These are phyloP conservation scores for Eucalyptus tenuipes DNA, from an alignment of 345 rosid genomes.

Conservation along the genomic window DNA sequence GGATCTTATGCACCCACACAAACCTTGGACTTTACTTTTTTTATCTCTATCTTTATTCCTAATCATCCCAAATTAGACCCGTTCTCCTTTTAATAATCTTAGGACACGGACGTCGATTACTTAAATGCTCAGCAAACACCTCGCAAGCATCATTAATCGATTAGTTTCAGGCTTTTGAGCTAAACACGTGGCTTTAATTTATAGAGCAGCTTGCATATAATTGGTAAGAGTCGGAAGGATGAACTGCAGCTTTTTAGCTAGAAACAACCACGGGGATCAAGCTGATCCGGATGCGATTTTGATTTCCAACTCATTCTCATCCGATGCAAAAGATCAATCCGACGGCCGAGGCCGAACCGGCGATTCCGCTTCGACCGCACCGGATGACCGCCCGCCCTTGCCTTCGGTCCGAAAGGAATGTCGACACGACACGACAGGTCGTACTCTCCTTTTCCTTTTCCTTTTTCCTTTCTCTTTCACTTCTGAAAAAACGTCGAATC, in stretches of 20 bases:
- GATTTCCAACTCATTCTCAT: not conserved
- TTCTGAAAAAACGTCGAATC: not conserved
- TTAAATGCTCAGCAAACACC: not conserved
- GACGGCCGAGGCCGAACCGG: not conserved
- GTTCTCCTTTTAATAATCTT: not conserved
- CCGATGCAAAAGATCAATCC: not conserved
- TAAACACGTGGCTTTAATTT: not conserved
- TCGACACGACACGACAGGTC: not conserved
- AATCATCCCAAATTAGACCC: not conserved
- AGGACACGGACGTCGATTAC: rapidly evolving
- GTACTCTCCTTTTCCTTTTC: not conserved
- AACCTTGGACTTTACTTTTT: not conserved
- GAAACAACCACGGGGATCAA: not conserved
- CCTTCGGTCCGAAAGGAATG: not conserved
- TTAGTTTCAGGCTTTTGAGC: not conserved
- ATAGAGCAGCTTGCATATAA: not conserved
- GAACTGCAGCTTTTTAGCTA: not conserved
- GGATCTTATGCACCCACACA: not conserved
- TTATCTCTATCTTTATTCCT: not conserved
- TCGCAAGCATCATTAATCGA: not conserved
- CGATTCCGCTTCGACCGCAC: not conserved
- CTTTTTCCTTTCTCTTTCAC: not conserved
- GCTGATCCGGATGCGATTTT: rapidly evolving
- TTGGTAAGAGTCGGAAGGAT: not conserved
- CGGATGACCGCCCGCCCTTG: not conserved